Base-by-base conservation (phyloP, 257 asterid species). In the Jasminum sambac region DNA sequence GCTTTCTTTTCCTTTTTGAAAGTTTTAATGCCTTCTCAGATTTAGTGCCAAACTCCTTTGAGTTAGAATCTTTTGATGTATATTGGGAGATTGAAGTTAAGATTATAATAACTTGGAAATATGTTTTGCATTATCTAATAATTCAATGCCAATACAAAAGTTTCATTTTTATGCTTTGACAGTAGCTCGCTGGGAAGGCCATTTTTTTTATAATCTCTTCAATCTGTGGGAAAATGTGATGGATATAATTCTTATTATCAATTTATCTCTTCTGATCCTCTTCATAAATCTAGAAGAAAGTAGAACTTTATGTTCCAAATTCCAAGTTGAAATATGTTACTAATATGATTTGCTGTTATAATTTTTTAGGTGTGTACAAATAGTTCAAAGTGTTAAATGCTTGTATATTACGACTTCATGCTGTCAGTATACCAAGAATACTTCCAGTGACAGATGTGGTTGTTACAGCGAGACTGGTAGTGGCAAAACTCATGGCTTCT, bases 401-500 rank as follows among this genome's bases (percentile, higher is more conserved):
- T 84, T 58, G 75, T 71, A 46, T 67, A 62, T 64, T 24, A 63
- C 71, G 78, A 43, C 69, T 84, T 36, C 83, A 91, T 96, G 96
- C 96, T 12, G 85, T 95, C 39, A 89, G 92, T 77, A 85, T 91
- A 72, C 98, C 96, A 1, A 58, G 81, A 78, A 87, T 95, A 80
- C 89, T 91, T 76, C 77, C 91, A 42, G 98, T 96, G 63, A 86
- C 77, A 64, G 98, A 95, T 74, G 95, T 86, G 57, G 93, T 95
- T 69, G 85, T 95, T 82, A 96, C 98, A 61, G 98, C 99, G 99
- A 91, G 88, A 95, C 98, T 4, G 98, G 99, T n/a, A n/a, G n/a
- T n/a, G n/a, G n/a, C n/a, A n/a, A n/a, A n/a, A n/a, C n/a, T n/a
- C n/a, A n/a, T n/a, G 97, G 97, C 25, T 95, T 89, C 83, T 83